A percentile compares a stretch with the other conserved stretches of the same genome.
phyloP scores from a whole-genome alignment of 306 rosid species.

The Glycine tomentella region DNA sequence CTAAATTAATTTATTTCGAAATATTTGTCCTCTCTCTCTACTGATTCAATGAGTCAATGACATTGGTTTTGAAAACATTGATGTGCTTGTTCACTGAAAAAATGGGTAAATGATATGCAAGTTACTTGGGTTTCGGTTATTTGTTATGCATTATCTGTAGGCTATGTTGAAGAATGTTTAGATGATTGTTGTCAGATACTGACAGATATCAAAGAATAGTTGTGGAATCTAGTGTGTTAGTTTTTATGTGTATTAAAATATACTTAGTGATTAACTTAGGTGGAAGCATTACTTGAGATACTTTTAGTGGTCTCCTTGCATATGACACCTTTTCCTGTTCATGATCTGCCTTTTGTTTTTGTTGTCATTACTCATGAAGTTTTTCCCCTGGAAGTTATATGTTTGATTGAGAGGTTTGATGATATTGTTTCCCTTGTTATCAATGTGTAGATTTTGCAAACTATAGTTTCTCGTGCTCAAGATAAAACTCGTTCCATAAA shows the following conservation, averaged over 20 bases:
- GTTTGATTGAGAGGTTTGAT: conserved; percentile 28
- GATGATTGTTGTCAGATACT: not conserved
- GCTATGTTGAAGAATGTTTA: not conserved
- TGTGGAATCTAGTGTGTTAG: conserved; percentile 5
- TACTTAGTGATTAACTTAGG: not conserved
- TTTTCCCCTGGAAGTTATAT: not conserved
- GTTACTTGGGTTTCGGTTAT: not conserved
- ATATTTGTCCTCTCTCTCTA: too few species aligned
- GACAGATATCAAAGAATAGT: conserved; percentile 3
- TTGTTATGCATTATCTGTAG: not conserved
- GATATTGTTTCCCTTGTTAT: conserved; percentile 38
- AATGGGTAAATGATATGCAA: conserved; percentile 5
- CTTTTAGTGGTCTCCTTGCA: not conserved
- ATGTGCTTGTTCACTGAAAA: too few species aligned
- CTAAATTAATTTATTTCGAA: too few species aligned
- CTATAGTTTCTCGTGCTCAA: conserved; percentile 84
- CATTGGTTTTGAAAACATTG: too few species aligned
- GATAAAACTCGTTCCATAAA: conserved; percentile 75
- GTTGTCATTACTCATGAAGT: not conserved
- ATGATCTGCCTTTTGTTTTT: conserved; percentile 4
- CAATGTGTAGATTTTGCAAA: conserved; percentile 80
- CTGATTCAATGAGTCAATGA: too few species aligned
- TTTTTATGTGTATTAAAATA: not conserved
- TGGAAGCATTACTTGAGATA: not conserved
- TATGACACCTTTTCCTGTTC: conserved; percentile 14